Evolutionary conservation across 2,329 filamentous ascomycete species (phyloP), one percentile per base, ranked within the genome.

Genomic region (Magnaporthiopsis incrustans): DNA sequence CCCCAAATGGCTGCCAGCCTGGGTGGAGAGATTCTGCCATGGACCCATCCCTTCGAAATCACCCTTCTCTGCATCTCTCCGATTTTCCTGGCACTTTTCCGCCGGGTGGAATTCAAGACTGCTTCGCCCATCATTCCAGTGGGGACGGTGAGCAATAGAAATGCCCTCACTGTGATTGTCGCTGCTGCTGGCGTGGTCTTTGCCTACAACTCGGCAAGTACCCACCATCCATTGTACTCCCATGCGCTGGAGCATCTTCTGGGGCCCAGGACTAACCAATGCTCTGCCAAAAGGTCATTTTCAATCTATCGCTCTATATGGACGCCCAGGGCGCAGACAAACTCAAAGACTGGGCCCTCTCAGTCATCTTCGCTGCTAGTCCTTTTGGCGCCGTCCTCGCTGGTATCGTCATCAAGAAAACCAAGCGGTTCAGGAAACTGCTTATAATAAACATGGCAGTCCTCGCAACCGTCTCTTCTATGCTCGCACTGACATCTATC

Each of bases 291-390:
- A 57, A 35, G 56, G 56, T 59, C 25, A 30, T 59, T 11, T 59
- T 59, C 57, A 59, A 59, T 10, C 57, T 59, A 22, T 59, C 57
- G 15, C 57, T 59, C 25, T 59, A 59, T 30, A 59, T 59, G 27
- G 57, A 59, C 18, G 12, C 33, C 11, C 57, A 59, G 22, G 33
- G 25, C 25, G 25, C 57, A 10, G 27, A 4, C 27, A 30, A 33
- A 4, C 14, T 59, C 11, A 26, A 59, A 30, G 57, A 59, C 22
- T 59, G 25, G 25, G 57, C 25, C 15, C 27, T 33, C 12, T 30
- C 57, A 27, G 26, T 59, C 7, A 30, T 59, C 25, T 59, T 59
- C 18, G 57, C 57, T 30, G 57, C 27, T 27, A 14, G 57, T 8
- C 57, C 27, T 22, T 11, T 32, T 4, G 57, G 57, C 5, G 57